Conservation (phyloP, 805 yeast genomes). For the Lachancea nothofagi region DNA sequence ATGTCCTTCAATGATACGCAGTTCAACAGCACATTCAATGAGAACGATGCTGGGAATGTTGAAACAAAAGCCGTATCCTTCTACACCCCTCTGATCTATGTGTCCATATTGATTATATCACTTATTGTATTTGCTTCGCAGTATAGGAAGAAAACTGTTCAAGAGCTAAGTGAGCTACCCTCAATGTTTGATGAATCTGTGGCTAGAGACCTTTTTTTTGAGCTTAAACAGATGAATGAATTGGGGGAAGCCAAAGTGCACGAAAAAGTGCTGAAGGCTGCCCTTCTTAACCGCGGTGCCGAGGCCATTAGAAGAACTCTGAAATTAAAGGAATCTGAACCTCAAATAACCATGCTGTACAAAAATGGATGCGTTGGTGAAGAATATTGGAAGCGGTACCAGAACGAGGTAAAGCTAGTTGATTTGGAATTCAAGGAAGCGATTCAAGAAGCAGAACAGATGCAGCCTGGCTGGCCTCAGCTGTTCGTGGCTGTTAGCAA, state of each 20-base stretch:
- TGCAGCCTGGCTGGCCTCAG: slow-evolving; percentile 77
- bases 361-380: slow-evolving; percentile 91
- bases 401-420: slow-evolving; percentile 68
- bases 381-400: slow-evolving; percentile 74
- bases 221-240: slow-evolving; percentile 43
- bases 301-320: slow-evolving; percentile 82
- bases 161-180: slow-evolving; percentile 50
- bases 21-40: slow-evolving; percentile 10
- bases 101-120: slow-evolving; percentile 60
- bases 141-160: slow-evolving; percentile 52
- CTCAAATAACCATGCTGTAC: slow-evolving; percentile 62
- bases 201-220: slow-evolving; percentile 56
- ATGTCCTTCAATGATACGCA: slow-evolving; percentile 12
- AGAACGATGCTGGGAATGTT: slow-evolving; percentile 24
- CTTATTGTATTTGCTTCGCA: slow-evolving; percentile 62
- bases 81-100: slow-evolving; percentile 71
- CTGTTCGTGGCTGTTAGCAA: slow-evolving; percentile 71
- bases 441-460: slow-evolving; percentile 64
- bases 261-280: slow-evolving; percentile 70
- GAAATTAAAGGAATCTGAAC: slow-evolving; percentile 73
- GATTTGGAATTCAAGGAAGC: slow-evolving; percentile 77
- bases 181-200: slow-evolving; percentile 72
- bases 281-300: slow-evolving; percentile 65
- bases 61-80: slow-evolving; percentile 44
- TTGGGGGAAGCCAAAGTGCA: slow-evolving; percentile 51